phyloP scores from a whole-genome alignment of 371 early-diverging fungal genomes.

The Mucor lusitanicus region DNA sequence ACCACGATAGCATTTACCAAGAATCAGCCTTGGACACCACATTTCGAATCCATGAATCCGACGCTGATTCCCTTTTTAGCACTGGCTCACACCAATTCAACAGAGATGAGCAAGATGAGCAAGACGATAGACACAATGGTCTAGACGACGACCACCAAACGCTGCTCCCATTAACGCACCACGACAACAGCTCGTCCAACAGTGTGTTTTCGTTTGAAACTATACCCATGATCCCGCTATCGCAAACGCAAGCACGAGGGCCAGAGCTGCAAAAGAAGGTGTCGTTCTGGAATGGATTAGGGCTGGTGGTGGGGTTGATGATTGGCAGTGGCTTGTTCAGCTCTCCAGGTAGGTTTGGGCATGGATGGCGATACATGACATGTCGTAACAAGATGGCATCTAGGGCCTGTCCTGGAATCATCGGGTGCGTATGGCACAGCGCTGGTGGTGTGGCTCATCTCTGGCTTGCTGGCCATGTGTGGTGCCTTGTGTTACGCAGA shows the following conservation, averaged over 20 bases:
- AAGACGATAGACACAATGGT: constrained; percentile 27
- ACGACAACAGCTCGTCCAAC: constrained; percentile 29
- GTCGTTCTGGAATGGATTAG: constrained; percentile 69
- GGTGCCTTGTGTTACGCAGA: constrained; percentile 85
- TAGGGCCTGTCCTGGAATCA: constrained; percentile 65
- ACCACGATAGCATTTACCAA: constrained; percentile 4
- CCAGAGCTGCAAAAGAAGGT: constrained; percentile 69
- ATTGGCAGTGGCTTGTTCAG: constrained; percentile 90
- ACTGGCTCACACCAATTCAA: constrained; percentile 26
- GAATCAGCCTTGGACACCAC: neutral
- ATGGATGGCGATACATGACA: constrained; percentile 11
- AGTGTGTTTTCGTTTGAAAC: constrained; percentile 59
- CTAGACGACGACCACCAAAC: constrained; percentile 33
- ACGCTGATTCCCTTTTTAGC: constrained; percentile 33
- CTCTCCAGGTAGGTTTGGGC: constrained; percentile 58
- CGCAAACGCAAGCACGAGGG: constrained; percentile 49
- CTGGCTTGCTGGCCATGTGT: constrained; percentile 73
- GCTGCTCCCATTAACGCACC: constrained; percentile 38
- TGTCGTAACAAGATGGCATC: neutral
- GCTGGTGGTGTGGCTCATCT: constrained; percentile 77
- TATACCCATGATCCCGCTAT: constrained; percentile 56
- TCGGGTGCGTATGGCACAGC: constrained; percentile 75
- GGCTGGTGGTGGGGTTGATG: constrained; percentile 78
- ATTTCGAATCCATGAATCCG: constrained; percentile 17
- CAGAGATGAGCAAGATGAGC: constrained; percentile 18